These are phyloP conservation scores for Areca catechu DNA, from an alignment of 176 grass and related monocot genomes.

Conservation along the genomic window DNA sequence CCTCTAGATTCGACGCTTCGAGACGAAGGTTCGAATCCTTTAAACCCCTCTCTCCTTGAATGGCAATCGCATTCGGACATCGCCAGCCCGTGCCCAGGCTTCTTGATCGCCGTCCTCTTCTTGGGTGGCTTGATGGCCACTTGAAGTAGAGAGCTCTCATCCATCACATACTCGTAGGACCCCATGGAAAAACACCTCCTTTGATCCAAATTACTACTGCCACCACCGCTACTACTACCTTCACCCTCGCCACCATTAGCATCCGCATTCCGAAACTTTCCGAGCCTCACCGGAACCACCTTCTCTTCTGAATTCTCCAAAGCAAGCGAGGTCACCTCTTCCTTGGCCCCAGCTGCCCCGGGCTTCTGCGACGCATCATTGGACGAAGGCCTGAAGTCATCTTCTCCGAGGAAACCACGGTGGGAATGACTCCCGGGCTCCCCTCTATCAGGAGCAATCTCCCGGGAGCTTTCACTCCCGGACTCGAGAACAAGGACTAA, in stretches of 20 bases:
- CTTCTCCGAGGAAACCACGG: slow-evolving; percentile 22
- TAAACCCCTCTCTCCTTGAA: slow-evolving; percentile 55
- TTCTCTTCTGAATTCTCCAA: slow-evolving; percentile 15
- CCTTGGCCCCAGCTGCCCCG: slow-evolving; percentile 18
- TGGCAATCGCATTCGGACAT: slow-evolving; percentile 88
- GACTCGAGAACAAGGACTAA: slow-evolving; percentile 71
- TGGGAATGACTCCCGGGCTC: slow-evolving; percentile 28
- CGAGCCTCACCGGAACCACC: slow-evolving; percentile 72
- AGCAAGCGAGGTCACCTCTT: not conserved
- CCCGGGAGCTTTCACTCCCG: slow-evolving; percentile 43
- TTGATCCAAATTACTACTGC: slow-evolving; percentile 30
- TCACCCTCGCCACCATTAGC: slow-evolving; percentile 26
- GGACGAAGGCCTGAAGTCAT: slow-evolving; percentile 14
- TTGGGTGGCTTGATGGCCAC: slow-evolving; percentile 72
- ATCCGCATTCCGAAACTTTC: slow-evolving; percentile 70
- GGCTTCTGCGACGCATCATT: slow-evolving; percentile 13
- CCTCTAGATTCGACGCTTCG: not conserved
- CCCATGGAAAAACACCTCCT: slow-evolving; percentile 95
- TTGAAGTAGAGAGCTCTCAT: slow-evolving; percentile 41
- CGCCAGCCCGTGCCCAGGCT: slow-evolving; percentile 30
- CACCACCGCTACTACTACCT: slow-evolving; percentile 22
- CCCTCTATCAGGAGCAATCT: slow-evolving; percentile 32
- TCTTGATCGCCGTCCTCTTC: slow-evolving; percentile 41
- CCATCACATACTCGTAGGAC: slow-evolving; percentile 88
- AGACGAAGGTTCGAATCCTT: slow-evolving; percentile 30